phyloP scores from a whole-genome alignment of 345 rosid genomes.

The Toxicodendron radicans region DNA sequence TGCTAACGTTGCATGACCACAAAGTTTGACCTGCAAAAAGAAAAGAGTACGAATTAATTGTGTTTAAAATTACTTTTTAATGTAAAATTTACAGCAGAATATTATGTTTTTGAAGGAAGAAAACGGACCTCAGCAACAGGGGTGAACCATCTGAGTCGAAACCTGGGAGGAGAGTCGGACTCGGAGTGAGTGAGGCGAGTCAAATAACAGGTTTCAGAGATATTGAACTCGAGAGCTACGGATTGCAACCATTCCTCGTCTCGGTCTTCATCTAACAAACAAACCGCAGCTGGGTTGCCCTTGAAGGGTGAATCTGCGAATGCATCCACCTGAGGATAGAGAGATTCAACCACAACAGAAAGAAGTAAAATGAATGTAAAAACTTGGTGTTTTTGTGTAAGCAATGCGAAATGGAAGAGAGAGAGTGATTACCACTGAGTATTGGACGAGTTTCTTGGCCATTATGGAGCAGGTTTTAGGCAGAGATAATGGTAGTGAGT shows the following conservation, averaged over 20 bases:
- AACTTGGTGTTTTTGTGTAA: no score
- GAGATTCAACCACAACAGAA: no score
- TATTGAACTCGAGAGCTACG: constrained; percentile 57
- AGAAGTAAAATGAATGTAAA: no score
- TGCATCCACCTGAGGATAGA: constrained; percentile 55
- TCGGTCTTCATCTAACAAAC: constrained; percentile 60
- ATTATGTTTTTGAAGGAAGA: not conserved
- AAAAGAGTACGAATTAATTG: not conserved
- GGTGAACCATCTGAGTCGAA: constrained; percentile 71
- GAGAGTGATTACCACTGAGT: constrained; percentile 34
- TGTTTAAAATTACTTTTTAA: not conserved
- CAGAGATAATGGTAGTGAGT: not conserved
- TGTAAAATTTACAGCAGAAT: not conserved
- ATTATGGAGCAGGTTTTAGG: constrained; percentile 9
- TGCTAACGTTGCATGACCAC: constrained; percentile 90
- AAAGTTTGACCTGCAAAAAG: constrained; percentile 52
- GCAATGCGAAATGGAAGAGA: no score
- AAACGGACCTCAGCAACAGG: constrained; percentile 43
- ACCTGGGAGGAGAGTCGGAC: constrained; percentile 32
- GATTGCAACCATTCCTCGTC: constrained; percentile 71
- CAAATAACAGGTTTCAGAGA: constrained; percentile 52
- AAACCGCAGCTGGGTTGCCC: constrained; percentile 88
- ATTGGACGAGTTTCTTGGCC: constrained; percentile 41
- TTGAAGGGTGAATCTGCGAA: constrained; percentile 70
- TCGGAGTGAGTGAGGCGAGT: constrained; percentile 24